phyloP scores from a whole-genome alignment of 768 basidiomycete genomes.

The Podaxis sp. region DNA sequence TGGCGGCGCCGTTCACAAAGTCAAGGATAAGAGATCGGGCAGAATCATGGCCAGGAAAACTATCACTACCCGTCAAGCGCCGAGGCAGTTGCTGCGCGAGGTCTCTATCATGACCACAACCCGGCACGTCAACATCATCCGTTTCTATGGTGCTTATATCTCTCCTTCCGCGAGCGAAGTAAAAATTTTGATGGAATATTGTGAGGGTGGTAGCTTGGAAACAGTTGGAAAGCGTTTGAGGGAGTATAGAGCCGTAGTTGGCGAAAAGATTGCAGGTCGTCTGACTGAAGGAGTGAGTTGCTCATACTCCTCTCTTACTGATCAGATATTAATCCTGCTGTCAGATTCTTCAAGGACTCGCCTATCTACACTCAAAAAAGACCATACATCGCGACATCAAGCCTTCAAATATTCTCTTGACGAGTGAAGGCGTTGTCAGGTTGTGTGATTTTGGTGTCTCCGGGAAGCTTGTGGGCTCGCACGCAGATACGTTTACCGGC shows the following conservation, averaged over 20 bases:
- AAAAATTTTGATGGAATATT: slow-evolving; percentile 90
- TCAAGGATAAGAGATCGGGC: slow-evolving; percentile 75
- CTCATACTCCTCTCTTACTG: slow-evolving; percentile 8
- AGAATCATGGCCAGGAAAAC: slow-evolving; percentile 92
- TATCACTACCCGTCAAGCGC: slow-evolving; percentile 86
- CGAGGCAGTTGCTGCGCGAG: slow-evolving; percentile 91
- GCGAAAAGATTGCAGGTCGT: slow-evolving; percentile 86
- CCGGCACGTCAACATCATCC: slow-evolving; percentile 81
- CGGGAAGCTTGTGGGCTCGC: slow-evolving; percentile 86
- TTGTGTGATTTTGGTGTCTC: slow-evolving; percentile 97
- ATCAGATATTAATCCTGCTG: slow-evolving; percentile 12
- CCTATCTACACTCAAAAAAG: slow-evolving; percentile 84
- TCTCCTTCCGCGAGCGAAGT: slow-evolving; percentile 86
- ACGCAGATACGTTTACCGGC: slow-evolving; percentile 95
- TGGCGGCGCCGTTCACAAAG: slow-evolving; percentile 94
- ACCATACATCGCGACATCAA: slow-evolving; percentile 98
- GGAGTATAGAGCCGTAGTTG: slow-evolving; percentile 71
- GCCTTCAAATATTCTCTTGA: slow-evolving; percentile 88
- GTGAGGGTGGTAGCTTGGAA: slow-evolving; percentile 89
- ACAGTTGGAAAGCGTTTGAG: slow-evolving; percentile 82
- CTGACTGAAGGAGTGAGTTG: slow-evolving; percentile 84
- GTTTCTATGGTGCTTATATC: slow-evolving; percentile 91
- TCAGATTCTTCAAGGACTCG: slow-evolving; percentile 86
- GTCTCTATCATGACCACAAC: slow-evolving; percentile 85
- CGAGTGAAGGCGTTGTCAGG: slow-evolving; percentile 85